Percentiles rank a stretch among this genome's conserved stretches.
phyloP scores from a whole-genome alignment of 2,329 filamentous ascomycete genomes.

The Periconia sp. region DNA sequence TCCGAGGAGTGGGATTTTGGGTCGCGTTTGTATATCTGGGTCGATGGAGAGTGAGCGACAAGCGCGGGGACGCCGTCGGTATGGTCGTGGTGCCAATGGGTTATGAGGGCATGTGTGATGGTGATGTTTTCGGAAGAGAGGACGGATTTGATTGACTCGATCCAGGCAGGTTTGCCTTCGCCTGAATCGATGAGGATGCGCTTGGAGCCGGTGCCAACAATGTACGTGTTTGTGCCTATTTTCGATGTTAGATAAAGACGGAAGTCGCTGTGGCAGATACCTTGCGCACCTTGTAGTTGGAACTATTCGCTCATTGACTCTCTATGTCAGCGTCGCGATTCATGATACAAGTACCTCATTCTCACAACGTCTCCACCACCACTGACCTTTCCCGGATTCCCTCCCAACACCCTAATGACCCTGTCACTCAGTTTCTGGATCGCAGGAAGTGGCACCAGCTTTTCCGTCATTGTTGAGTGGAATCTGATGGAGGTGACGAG shows the following conservation, averaged over 20 bases:
- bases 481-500: slow-evolving; percentile 15
- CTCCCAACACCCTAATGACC: slow-evolving; percentile 82
- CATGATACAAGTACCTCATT: slow-evolving; percentile 5
- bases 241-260: background rate
- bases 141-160: slow-evolving; percentile 62
- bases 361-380: background rate
- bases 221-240: slow-evolving; percentile 86
- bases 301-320: slow-evolving; percentile 46
- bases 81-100: slow-evolving; percentile 93
- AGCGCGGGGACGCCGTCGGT: slow-evolving; percentile 74
- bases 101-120: slow-evolving; percentile 72
- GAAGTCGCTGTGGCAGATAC: background rate
- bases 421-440: slow-evolving; percentile 76
- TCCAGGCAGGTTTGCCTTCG: slow-evolving; percentile 77
- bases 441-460: slow-evolving; percentile 67
- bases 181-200: slow-evolving; percentile 90
- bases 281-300: slow-evolving; percentile 59
- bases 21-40: slow-evolving; percentile 66
- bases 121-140: slow-evolving; percentile 69
- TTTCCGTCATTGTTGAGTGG: slow-evolving; percentile 58
- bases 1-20: slow-evolving; percentile 40
- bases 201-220: slow-evolving; percentile 72
- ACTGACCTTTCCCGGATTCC: slow-evolving; percentile 81
- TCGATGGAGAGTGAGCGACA: slow-evolving; percentile 62
- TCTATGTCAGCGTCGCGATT: background rate